These are phyloP conservation scores for Globisporangium yorkense DNA, from an alignment of 352 stramenopile species.

Conservation along the genomic window DNA sequence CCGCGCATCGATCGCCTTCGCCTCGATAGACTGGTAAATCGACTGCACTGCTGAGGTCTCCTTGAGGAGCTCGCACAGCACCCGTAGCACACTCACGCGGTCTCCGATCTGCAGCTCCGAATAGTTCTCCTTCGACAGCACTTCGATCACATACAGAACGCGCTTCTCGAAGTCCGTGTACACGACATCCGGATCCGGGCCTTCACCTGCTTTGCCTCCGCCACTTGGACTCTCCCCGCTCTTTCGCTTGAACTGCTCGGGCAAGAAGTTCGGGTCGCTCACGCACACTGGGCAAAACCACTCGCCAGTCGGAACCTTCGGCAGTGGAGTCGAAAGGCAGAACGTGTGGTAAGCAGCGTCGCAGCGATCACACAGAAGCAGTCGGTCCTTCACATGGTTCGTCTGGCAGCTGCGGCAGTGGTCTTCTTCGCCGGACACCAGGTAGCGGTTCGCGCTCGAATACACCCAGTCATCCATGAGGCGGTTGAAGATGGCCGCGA, in stretches of 20 bases:
- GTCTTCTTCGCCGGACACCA: constrained; percentile 71
- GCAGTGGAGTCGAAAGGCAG: constrained; percentile 55
- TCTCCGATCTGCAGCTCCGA: constrained; percentile 42
- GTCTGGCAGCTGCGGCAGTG: constrained; percentile 72
- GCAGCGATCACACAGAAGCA: constrained; percentile 77
- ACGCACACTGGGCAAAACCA: constrained; percentile 76
- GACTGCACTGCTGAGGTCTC: constrained; percentile 46
- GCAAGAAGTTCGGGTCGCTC: constrained; percentile 42
- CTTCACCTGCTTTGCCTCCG: constrained; percentile 7
- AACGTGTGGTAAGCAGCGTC: constrained; percentile 84
- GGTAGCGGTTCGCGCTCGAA: constrained; percentile 35
- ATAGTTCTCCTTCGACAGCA: constrained; percentile 70
- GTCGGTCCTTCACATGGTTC: constrained; percentile 51
- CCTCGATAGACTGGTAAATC: constrained; percentile 56
- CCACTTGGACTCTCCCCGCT: constrained; percentile 15
- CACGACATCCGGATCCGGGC: constrained; percentile 28
- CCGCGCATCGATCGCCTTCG: constrained; percentile 51
- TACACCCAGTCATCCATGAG: constrained; percentile 82
- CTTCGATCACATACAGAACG: constrained; percentile 44
- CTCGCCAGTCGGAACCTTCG: constrained; percentile 49
- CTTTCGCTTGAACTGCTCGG: constrained; percentile 50
- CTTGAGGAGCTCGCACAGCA: constrained; percentile 66
- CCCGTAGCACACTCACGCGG: constrained; percentile 47
- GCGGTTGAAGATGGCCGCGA: constrained; percentile 71
- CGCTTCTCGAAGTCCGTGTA: constrained; percentile 64